A percentile compares a stretch with the other conserved stretches of the same genome.
phyloP scores from a whole-genome alignment of 192 early-diverging fungal genomes.

The Pilaira anomala region DNA sequence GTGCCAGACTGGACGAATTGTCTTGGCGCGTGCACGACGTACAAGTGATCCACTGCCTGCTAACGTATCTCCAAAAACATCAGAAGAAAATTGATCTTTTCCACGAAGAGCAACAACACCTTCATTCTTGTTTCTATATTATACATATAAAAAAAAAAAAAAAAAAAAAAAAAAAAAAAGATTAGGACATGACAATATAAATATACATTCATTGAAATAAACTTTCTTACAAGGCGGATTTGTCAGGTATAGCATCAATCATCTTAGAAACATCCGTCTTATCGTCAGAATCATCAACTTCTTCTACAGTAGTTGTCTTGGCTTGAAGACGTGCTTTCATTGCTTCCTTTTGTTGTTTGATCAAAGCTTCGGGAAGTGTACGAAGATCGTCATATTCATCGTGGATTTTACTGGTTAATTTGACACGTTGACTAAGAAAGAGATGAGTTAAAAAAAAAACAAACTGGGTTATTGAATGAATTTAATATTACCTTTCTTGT shows the following conservation, averaged over 20 bases:
- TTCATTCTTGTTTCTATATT: conserved; percentile 29
- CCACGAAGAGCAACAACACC: conserved; percentile 38
- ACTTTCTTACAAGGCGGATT: conserved; percentile 12
- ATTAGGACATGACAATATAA: neutral
- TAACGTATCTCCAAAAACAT: conserved; percentile 40
- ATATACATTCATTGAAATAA: neutral
- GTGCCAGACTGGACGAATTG: conserved; percentile 85
- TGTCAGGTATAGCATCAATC: conserved; percentile 43
- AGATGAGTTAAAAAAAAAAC: too few species aligned
- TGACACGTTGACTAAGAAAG: conserved; percentile 64
- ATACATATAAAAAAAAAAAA: neutral
- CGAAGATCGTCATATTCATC: conserved; percentile 70
- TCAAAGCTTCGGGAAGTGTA: conserved; percentile 59
- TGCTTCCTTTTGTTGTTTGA: conserved; percentile 48
- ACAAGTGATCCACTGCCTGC: conserved; percentile 45
- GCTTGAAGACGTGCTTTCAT: conserved; percentile 31
- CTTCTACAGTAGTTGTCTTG: conserved; percentile 29
- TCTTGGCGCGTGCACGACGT: conserved; percentile 49
- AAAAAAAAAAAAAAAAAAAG: neutral
- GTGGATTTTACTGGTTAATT: conserved; percentile 67
- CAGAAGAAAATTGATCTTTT: conserved; percentile 40
- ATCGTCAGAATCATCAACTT: conserved; percentile 21
- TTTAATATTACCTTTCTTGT: conserved; percentile 28
- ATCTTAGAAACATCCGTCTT: conserved; percentile 46
- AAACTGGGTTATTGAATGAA: neutral